Conservation (phyloP, 2,329 filamentous ascomycete genomes). For the Colletotrichum zoysiae region DNA sequence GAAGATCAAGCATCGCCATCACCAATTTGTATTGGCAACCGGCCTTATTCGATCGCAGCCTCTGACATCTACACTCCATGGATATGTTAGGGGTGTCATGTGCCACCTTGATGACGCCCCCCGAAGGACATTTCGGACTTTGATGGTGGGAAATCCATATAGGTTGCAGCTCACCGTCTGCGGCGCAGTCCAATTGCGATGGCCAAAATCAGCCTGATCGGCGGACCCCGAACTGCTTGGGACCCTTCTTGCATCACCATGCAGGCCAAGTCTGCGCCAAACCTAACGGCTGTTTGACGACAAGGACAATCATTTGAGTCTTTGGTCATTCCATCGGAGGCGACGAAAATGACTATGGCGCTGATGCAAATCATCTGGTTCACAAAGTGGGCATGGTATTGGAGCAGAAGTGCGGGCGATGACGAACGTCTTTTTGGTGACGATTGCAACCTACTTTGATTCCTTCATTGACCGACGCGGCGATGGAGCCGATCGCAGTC, state of each 20-base stretch:
- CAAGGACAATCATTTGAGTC: background rate
- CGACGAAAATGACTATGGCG: background rate
- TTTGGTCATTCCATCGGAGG: background rate
- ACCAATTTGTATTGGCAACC: background rate
- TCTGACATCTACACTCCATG: background rate
- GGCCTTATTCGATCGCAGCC: background rate
- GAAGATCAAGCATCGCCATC: conserved; percentile 23
- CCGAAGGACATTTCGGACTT: background rate
- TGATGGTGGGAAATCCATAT: conserved; percentile 18
- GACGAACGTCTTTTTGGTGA: background rate
- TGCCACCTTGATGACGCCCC: conserved; percentile 28
- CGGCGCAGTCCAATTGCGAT: conserved; percentile 33
- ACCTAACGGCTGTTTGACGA: rapidly evolving
- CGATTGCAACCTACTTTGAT: background rate
- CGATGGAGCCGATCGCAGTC: background rate
- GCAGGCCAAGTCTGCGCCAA: background rate
- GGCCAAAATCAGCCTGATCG: conserved; percentile 17
- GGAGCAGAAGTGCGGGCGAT: background rate
- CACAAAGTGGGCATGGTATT: no score
- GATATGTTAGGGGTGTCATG: background rate
- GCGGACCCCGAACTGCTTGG: conserved; percentile 4
- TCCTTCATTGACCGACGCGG: background rate
- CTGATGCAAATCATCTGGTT: no score
- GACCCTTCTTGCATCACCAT: conserved; percentile 39
- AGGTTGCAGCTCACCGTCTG: background rate